Percentiles rank a stretch among this genome's conserved stretches.
Evolutionary conservation across 495 filamentous ascomycete genomes (phyloP).

Genomic region (Xylaria sp.): DNA sequence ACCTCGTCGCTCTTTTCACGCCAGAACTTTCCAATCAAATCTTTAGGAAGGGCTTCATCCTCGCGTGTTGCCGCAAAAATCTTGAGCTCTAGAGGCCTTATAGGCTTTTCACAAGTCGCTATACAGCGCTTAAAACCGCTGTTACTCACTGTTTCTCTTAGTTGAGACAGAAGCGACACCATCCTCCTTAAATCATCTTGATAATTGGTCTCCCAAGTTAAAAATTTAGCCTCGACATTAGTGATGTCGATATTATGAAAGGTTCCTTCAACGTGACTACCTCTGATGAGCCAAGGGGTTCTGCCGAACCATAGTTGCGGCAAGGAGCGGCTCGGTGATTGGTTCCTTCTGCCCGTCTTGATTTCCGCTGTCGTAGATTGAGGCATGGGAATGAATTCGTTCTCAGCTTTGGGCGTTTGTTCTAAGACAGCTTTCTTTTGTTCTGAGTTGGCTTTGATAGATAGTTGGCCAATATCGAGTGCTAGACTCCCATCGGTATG

Average conservation of each 20-base stretch:
- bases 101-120: not conserved
- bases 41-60: not conserved
- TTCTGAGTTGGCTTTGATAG: too few relatives aligned
- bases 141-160: not conserved
- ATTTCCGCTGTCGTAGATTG: conserved; percentile 1
- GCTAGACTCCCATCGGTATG: not conserved
- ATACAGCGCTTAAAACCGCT: not conserved
- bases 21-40: conserved; percentile 6
- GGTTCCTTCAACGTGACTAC: not conserved
- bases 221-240: not conserved
- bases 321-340: not conserved
- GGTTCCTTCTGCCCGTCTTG: too few relatives aligned
- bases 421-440: too few relatives aligned
- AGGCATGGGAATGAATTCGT: not conserved
- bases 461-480: not conserved
- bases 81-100: not conserved
- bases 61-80: not conserved
- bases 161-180: conserved; percentile 10
- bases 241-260: not conserved
- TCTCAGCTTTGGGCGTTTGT: not conserved
- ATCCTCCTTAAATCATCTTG: not conserved
- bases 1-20: not conserved
- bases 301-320: conserved; percentile 6
- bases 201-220: not conserved
- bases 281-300: conserved; percentile 4